Evolutionary conservation across 768 basidiomycete species (phyloP).

Genomic region (Hydnum rufescens): DNA sequence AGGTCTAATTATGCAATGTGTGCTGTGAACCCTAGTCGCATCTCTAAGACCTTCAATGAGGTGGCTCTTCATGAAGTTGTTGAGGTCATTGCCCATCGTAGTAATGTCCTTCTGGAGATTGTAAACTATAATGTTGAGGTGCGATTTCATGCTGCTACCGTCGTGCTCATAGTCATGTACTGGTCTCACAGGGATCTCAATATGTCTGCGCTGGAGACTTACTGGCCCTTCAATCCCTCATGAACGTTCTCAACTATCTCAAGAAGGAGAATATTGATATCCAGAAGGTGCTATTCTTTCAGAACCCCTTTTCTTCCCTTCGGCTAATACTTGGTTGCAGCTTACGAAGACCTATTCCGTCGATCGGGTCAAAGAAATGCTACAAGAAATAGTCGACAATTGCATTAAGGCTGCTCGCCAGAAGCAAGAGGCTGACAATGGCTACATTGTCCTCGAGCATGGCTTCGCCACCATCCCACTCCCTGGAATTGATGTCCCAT

Average conservation of each 20-base stretch:
- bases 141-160: constrained; percentile 10
- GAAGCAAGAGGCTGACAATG: constrained; percentile 59
- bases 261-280: constrained; percentile 95
- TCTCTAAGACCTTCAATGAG: constrained; percentile 86
- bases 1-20: constrained; percentile 98
- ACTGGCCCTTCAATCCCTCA: constrained; percentile 78
- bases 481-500: constrained; percentile 95
- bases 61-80: constrained; percentile 94
- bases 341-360: constrained; percentile 72
- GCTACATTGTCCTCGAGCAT: constrained; percentile 84
- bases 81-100: constrained; percentile 61
- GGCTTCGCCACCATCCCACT: constrained; percentile 95
- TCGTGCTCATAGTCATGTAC: constrained; percentile 7
- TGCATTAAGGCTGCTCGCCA: constrained; percentile 58
- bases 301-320: not conserved
- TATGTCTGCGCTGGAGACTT: constrained; percentile 98
- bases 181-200: constrained; percentile 77
- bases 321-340: constrained; percentile 21
- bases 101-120: constrained; percentile 82
- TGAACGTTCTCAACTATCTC: constrained; percentile 88
- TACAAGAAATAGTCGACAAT: constrained; percentile 73
- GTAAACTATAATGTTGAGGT: constrained; percentile 95
- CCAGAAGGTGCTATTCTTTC: constrained; percentile 34
- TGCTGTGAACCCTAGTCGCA: constrained; percentile 93
- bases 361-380: constrained; percentile 92